Conservation (phyloP, 805 yeast genomes). For the Grigorovia transvaalensis region DNA sequence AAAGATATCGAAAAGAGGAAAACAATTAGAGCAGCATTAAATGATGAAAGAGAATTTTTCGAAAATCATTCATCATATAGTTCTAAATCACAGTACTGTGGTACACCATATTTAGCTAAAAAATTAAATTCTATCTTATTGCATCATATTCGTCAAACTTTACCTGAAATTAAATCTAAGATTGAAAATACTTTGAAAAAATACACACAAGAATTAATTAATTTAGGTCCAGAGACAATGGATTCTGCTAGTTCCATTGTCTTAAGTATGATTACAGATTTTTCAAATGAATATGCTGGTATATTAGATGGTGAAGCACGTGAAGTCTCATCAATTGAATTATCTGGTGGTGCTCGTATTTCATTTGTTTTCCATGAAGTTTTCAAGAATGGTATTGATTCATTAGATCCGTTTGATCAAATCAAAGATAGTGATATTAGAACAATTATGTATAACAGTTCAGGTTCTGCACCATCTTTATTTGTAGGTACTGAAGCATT, state of each 20-base stretch:
- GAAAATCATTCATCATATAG: conserved; percentile 85
- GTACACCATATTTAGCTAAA: conserved; percentile 95
- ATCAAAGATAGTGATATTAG: conserved; percentile 92
- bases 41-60: conserved; percentile 70
- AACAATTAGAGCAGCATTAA: conserved; percentile 78
- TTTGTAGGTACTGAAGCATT: conserved; percentile 97
- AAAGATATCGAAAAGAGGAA: conserved; percentile 85
- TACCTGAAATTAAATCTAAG: conserved; percentile 89
- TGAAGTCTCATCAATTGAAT: conserved; percentile 79
- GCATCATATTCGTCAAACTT: conserved; percentile 78
- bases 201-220: conserved; percentile 65
- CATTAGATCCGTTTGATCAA: conserved; percentile 93
- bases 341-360: conserved; percentile 97
- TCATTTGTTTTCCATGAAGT: conserved; percentile 95
- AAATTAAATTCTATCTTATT: conserved; percentile 79
- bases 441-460: conserved; percentile 92
- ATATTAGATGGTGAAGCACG: conserved; percentile 87
- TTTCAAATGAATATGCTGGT: conserved; percentile 82
- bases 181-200: conserved; percentile 77
- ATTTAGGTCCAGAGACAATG: conserved; percentile 80
- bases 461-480: conserved; percentile 91
- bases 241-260: conserved; percentile 87
- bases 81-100: conserved; percentile 91
- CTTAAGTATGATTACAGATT: conserved; percentile 82
- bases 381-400: conserved; percentile 81